Evolutionary conservation across 2,329 filamentous ascomycete species (phyloP), one percentile per base, ranked within the genome.

Genomic region (Aschersonia sp.): DNA sequence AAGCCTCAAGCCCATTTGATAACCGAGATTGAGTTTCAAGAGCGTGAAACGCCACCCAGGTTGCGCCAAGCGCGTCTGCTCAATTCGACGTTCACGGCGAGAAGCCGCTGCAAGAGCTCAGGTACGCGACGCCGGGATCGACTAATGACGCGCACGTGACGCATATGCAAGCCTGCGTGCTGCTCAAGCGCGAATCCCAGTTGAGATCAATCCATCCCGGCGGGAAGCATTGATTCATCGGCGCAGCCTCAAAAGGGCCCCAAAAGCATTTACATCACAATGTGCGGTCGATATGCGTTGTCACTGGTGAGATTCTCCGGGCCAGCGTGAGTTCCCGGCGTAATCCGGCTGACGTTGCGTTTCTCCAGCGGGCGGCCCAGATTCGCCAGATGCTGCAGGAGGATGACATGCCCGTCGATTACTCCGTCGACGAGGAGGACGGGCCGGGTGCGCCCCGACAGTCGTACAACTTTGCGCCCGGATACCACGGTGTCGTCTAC

Each of bases 381-480:
- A 75, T 95, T 49, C 82, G 83, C 46, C 76, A 73, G 48, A 80
- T 84, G 61, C 70, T 96, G 6, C 75, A 85, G 57, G 73, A 87
- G 37, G 76, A 87, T 56, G 72, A 82, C 51, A 85, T 94, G 78
- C 75, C 73, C 2, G 79, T 87, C 3, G 73, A 82, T 49, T 78
- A 87, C 49, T 79, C 76, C 1, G 85, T 86, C 0, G 75, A 76
- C 4, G 86, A 94, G 55, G 78, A 86, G 14, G 45, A 51, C 30
- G 76, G 62, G 48, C 73, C 83, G 12, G 61, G 57, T 2, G 66
- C 69, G 1, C 77, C 78, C 1, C 77, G 85, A 39, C 84, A 87
- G 59, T 87, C 78, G 37, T 95, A 94, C 68, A 97, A 97, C 62
- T 94, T 98, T 60, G 87, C 90, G 0, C 92, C 92, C 0, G 85